A percentile compares a stretch with the other conserved stretches of the same genome.
phyloP scores from a whole-genome alignment of 2,329 filamentous ascomycete species.

The Orbilia javanica region DNA sequence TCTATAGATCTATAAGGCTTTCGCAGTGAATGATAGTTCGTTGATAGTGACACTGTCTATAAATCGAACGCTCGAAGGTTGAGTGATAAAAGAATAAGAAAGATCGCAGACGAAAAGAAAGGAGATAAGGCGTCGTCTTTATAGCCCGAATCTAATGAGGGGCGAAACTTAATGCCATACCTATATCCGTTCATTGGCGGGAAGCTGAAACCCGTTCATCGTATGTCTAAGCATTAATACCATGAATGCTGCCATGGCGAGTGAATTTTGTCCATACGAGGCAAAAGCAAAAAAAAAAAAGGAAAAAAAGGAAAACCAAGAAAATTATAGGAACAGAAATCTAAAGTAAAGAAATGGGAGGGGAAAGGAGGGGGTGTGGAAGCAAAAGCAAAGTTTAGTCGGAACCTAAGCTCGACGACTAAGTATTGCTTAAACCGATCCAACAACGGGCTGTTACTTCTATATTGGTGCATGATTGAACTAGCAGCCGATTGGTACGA shows the following conservation, averaged over 20 bases:
- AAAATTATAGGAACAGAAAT: constrained; percentile 9
- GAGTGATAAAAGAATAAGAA: background rate
- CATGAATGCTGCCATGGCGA: constrained; percentile 20
- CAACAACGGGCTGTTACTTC: constrained; percentile 8
- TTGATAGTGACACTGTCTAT: background rate
- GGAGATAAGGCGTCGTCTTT: constrained; percentile 24
- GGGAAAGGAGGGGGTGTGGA: background rate
- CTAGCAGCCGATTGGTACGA: background rate
- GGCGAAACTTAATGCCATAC: constrained; percentile 22
- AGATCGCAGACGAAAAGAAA: background rate
- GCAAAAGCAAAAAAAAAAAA: constrained; percentile 8
- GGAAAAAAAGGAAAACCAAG: constrained; percentile 12
- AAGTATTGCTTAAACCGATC: background rate
- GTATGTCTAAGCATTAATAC: constrained; percentile 25
- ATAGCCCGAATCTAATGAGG: constrained; percentile 24
- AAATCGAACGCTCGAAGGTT: background rate
- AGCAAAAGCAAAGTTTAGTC: constrained; percentile 39
- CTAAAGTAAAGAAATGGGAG: background rate
- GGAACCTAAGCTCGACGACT: constrained; percentile 8
- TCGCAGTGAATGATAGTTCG: background rate
- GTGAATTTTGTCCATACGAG: constrained; percentile 13
- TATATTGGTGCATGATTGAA: background rate
- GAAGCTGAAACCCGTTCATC: constrained; percentile 45
- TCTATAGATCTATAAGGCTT: background rate
- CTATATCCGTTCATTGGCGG: constrained; percentile 10